Conservation (phyloP, 345 rosid species). For the Clarkia xantiana region DNA sequence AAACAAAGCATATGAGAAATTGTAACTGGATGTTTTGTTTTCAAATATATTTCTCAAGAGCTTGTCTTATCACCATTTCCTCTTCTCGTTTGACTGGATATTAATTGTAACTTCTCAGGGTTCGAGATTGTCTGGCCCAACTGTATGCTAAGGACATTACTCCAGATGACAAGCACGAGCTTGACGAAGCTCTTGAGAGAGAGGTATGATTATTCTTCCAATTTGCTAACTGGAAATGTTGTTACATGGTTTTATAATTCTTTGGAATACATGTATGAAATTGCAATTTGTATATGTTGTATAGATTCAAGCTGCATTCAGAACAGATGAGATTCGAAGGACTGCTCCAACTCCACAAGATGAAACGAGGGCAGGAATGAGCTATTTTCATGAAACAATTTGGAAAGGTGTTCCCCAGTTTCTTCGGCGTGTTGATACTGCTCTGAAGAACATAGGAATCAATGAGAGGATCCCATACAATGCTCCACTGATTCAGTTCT, state of each 20-base stretch:
- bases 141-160: constrained; percentile 86
- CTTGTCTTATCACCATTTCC: neutral
- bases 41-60: too few species aligned
- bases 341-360: constrained; percentile 98
- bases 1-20: too few species aligned
- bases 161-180: constrained; percentile 98
- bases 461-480: constrained; percentile 89
- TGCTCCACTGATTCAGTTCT: constrained; percentile 95
- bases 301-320: constrained; percentile 99
- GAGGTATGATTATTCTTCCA: constrained; percentile 31
- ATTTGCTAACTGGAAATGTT: neutral
- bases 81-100: constrained; percentile 1
- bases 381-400: constrained; percentile 96
- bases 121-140: constrained; percentile 76
- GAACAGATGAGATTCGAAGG: constrained; percentile 98
- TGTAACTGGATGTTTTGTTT: too few species aligned
- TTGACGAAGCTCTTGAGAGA: constrained; percentile 88
- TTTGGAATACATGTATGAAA: neutral
- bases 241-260: neutral
- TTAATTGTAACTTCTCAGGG: constrained; percentile 26
- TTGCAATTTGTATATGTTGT: neutral
- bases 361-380: constrained; percentile 99
- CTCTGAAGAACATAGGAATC: constrained; percentile 89
- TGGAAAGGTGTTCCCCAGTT: constrained; percentile 99
- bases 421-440: constrained; percentile 96